Evolutionary conservation across 495 filamentous ascomycete species (phyloP).

Genomic region (Tuber magnatum): DNA sequence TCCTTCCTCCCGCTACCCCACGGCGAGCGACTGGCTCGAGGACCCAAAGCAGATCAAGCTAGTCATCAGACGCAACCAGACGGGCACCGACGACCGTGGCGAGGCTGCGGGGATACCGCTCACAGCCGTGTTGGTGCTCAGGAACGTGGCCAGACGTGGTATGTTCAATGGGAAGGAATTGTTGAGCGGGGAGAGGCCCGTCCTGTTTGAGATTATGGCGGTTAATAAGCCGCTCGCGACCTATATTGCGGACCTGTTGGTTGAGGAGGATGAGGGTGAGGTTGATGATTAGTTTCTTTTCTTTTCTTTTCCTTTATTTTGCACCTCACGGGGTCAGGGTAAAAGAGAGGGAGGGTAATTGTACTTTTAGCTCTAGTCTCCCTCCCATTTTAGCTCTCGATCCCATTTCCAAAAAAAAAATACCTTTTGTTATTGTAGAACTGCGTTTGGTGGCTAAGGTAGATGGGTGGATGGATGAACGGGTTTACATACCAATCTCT

Average conservation of each 20-base stretch:
- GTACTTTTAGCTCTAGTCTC: neutral
- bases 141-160: slow-evolving; percentile 77
- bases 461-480: neutral
- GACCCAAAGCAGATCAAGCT: slow-evolving; percentile 45
- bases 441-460: neutral
- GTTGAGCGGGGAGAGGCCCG: slow-evolving; percentile 48
- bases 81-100: slow-evolving; percentile 66
- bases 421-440: slow-evolving; percentile 1
- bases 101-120: slow-evolving; percentile 80
- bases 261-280: slow-evolving; percentile 40
- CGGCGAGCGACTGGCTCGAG: slow-evolving; percentile 40
- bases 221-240: slow-evolving; percentile 47
- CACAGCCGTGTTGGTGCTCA: slow-evolving; percentile 72
- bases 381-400: neutral
- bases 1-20: neutral
- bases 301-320: neutral
- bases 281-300: slow-evolving; percentile 19
- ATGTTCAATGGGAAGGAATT: slow-evolving; percentile 54
- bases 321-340: neutral
- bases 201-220: slow-evolving; percentile 46
- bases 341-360: neutral
- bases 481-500: slow-evolving; percentile 1
- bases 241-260: slow-evolving; percentile 47
- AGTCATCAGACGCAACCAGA: slow-evolving; percentile 54
- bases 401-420: neutral